phyloP scores from a whole-genome alignment of 2,329 filamentous ascomycete genomes.

The Pyricularia sp. region DNA sequence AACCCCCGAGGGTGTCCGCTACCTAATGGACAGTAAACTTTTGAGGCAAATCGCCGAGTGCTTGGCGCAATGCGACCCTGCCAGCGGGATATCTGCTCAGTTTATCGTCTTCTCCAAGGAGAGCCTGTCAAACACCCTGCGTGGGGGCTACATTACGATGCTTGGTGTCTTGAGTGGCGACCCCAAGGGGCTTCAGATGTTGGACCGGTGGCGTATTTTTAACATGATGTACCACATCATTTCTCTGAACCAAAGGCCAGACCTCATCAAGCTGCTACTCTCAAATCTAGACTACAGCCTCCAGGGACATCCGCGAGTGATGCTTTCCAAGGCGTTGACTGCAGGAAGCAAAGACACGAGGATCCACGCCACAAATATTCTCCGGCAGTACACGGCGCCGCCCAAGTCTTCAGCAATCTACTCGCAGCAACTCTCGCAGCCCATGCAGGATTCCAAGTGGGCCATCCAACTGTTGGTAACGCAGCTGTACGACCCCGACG shows the following conservation, averaged over 20 bases:
- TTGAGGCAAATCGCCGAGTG: constrained; percentile 91
- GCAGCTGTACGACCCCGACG: constrained; percentile 91
- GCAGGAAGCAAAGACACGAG: constrained; percentile 84
- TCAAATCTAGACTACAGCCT: constrained; percentile 87
- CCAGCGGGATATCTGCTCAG: constrained; percentile 63
- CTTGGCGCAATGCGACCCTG: constrained; percentile 82
- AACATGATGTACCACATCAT: constrained; percentile 99
- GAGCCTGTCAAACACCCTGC: constrained; percentile 73
- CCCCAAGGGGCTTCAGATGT: constrained; percentile 68
- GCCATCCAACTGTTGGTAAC: constrained; percentile 95
- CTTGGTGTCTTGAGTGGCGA: constrained; percentile 78
- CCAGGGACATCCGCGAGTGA: constrained; percentile 77
- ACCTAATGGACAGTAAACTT: constrained; percentile 83
- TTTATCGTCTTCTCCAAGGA: constrained; percentile 81
- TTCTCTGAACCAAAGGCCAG: constrained; percentile 78
- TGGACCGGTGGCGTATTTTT: constrained; percentile 95
- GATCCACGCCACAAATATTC: constrained; percentile 74
- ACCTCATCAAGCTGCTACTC: constrained; percentile 78
- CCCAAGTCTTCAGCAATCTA: constrained; percentile 23
- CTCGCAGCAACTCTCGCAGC: constrained; percentile 15
- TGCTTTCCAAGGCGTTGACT: constrained; percentile 87
- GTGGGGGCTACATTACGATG: constrained; percentile 87
- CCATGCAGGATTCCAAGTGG: constrained; percentile 70
- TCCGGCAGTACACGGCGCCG: constrained; percentile 71
- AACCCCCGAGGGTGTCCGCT: constrained; percentile 70